A percentile compares a stretch with the other conserved stretches of the same genome.
Evolutionary conservation across 1,284 basidiomycete species (phyloP).

Genomic region (Cystobasidium sp.): DNA sequence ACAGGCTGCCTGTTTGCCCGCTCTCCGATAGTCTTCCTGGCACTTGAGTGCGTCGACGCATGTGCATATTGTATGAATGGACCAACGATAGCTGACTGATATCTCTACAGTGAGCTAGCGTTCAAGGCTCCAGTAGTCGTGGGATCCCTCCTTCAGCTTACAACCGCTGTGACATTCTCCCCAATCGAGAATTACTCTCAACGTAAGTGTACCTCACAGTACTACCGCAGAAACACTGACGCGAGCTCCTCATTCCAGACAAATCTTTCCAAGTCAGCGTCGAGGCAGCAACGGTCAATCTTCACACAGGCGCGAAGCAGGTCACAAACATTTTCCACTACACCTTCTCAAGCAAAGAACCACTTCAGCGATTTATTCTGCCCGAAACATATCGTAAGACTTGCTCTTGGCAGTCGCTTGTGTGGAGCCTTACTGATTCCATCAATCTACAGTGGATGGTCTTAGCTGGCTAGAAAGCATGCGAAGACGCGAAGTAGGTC

Average conservation of each 20-base stretch:
- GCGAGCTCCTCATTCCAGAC: slow-evolving; percentile 36
- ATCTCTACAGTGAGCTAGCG: slow-evolving; percentile 46
- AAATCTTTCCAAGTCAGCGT: slow-evolving; percentile 43
- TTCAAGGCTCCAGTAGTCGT: slow-evolving; percentile 49
- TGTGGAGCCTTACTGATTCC: not conserved
- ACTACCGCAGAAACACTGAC: slow-evolving; percentile 46
- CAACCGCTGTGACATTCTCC: slow-evolving; percentile 40
- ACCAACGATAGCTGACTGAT: not conserved
- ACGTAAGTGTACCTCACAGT: slow-evolving; percentile 41
- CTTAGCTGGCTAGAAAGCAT: slow-evolving; percentile 44
- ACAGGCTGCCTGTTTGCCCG: slow-evolving; percentile 55
- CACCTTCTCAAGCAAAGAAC: slow-evolving; percentile 48
- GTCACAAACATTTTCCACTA: slow-evolving; percentile 52
- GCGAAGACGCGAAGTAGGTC: slow-evolving; percentile 32
- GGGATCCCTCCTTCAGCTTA: slow-evolving; percentile 37
- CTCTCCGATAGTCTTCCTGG: slow-evolving; percentile 56
- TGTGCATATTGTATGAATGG: not conserved
- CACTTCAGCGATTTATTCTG: slow-evolving; percentile 50
- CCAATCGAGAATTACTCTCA: slow-evolving; percentile 36
- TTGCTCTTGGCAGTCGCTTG: not conserved
- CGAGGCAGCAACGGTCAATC: slow-evolving; percentile 43
- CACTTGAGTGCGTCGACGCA: slow-evolving; percentile 52
- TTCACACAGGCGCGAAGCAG: slow-evolving; percentile 47
- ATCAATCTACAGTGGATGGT: slow-evolving; percentile 15
- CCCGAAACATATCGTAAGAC: slow-evolving; percentile 44